Percentiles rank a stretch among this genome's conserved stretches.
Conservation (phyloP, 441 rosid species). For the Populus hybrid region DNA sequence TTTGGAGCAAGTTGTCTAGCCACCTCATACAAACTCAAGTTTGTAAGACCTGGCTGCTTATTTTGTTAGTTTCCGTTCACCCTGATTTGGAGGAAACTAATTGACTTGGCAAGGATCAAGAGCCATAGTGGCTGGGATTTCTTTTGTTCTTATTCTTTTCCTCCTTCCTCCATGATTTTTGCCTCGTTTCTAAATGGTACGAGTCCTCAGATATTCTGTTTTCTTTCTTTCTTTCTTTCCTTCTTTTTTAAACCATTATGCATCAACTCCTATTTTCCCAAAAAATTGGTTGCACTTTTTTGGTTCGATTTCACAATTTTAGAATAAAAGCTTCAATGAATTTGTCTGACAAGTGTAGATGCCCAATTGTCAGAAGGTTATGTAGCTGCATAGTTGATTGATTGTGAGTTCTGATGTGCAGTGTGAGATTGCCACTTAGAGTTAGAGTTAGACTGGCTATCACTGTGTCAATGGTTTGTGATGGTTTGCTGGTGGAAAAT, state of each 20-base stretch:
- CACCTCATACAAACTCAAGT: background rate
- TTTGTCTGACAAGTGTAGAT: background rate
- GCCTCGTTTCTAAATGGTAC: background rate
- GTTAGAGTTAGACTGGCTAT: no score
- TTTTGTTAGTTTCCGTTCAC: background rate
- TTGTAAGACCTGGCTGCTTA: background rate
- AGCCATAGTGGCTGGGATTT: background rate
- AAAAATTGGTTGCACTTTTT: no score
- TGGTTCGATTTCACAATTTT: no score
- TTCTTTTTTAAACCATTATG: no score
- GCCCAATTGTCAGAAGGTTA: background rate
- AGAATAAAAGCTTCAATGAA: background rate
- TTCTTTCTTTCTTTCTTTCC: background rate
- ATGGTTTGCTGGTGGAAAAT: background rate
- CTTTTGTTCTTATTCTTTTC: background rate
- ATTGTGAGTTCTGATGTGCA: background rate
- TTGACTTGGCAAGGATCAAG: constrained; percentile 4
- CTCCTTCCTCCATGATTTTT: background rate
- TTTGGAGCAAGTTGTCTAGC: background rate
- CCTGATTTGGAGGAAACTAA: constrained; percentile 17
- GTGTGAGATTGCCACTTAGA: background rate
- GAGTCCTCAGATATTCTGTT: background rate
- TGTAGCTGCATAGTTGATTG: background rate
- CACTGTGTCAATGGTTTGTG: background rate
- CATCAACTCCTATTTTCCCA: no score